Base-by-base conservation (phyloP, 2,329 filamentous ascomycete genomes). In the Pseudogymnoascus sp. region DNA sequence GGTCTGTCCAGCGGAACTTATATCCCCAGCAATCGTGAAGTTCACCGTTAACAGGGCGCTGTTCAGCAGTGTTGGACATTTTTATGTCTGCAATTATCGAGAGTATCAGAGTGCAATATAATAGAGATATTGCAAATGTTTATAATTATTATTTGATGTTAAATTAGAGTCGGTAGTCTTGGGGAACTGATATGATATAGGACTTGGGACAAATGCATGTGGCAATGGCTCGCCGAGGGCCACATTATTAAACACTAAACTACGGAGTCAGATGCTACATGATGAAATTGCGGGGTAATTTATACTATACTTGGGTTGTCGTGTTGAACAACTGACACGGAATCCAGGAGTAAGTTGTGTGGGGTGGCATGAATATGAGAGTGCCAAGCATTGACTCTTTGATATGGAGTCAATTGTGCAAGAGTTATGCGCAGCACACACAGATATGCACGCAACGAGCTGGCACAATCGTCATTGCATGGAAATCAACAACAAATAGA, bases 1-100 rank as follows among this genome's bases (percentile, higher is more conserved):
- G 73, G 5, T 80, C 72, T 0, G 88, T 89, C 80, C 88, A 87
- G 68, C 86, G 81, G 71, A 92, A 92, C 6, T 79, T 81, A 69
- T 90, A 83, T 19, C 83, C 87, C 84, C 86, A 91, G 66, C 49
- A 55, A 55, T 55, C 26, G 29, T 55, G 49, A n/a, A 55, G 26
- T 19, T 16, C 49, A n/a, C 49, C 49, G 29, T 33, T 55, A 5
- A 55, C 49, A 33, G 49, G n/a, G n/a, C 6, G 26, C n/a, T 26
- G 26, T 26, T 16, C 16, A 12, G 49, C 26, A 55, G 49, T 12
- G 49, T 55, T 31, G 14, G 49, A 33, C 49, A 55, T 55, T 55
- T 31, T 55, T 33, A n/a, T 19, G 11, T 19, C 6, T 19, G 49
- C 26, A 52, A 26, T 52, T 31, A 52, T 33, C 6, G 26, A 7